Base-by-base conservation (phyloP, 2,329 filamentous ascomycete species). In the Phyllosticta citrichinensis region DNA sequence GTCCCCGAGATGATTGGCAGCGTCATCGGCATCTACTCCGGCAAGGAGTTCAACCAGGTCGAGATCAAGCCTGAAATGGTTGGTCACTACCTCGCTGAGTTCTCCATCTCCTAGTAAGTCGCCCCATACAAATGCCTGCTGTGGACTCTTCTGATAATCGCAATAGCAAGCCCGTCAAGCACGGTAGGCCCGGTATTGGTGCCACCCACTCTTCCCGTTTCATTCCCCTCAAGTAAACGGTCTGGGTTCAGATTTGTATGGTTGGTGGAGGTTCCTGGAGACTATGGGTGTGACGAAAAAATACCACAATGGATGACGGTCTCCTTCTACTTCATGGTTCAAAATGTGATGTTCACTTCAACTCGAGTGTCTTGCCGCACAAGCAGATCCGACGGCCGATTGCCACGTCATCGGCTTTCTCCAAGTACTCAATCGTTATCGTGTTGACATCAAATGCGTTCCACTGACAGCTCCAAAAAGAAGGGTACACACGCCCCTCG, bases 1-100 rank as follows among this genome's bases (percentile, higher is more conserved):
- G 94, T 99, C 72, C 94, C 94, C 74, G 94, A 99, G 86, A 97
- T 99, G 94, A 99, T 99, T 77, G 94, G 94, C 75, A 89, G 85
- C 80, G 93, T 99, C 75, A 89, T 99, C 75, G 94, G 92, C 78
- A 94, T 99, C 85, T 99, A 99, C 89, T 96, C 91, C 70, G 94
- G 94, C 78, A 99, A 99, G 88, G 92, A 97, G 82, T 99, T 99
- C 89, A 99, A 99, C 88, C 93, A 97, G 86, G 92, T 99, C 74
- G 94, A 99, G 82, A 94, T 99, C 84, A 97, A 97, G 88, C 94
- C 94, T 73, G 94, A 99, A 86, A 99, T 99, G 94, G 94, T 99
- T 80, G 94, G 94, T 79, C 93, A 97, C 85, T 97, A 97, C 86
- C 85, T 99, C 70, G 94, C 85, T 76, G 94, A 99, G 83, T 99